Base-by-base conservation (phyloP, 1,139 yeast species). In the Sugiyamaella japonica region DNA sequence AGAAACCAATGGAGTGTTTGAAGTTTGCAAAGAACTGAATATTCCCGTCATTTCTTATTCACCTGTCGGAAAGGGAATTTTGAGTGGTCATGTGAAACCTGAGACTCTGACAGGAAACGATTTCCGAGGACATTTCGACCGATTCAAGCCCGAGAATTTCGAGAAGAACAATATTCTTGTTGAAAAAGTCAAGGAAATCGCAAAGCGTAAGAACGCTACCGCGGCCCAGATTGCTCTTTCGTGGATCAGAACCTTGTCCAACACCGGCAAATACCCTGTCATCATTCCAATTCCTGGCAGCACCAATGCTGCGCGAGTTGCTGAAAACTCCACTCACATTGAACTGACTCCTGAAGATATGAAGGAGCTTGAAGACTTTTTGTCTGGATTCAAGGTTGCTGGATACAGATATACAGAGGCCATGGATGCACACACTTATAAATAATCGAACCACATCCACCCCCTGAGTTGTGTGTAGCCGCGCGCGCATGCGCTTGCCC, bases 271-370 rank as follows among this genome's bases (percentile, higher is more conserved):
- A 65, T 80, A 78, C 57, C 81, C 89, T 13, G 76, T 74, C 54
- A 76, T 88, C 49, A 70, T 89, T 44, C 95, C 96, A 42, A 86
- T 89, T 66, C 96, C 96, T 23, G 85, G 90, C 53, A 83, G 88
- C 8, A 78, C 89, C 6, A 79, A 83, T 25, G 72, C 73, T 8
- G 76, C 70, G 13, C 82, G 87, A 66, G 81, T 85, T 29, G 75
- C 76, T 50, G 85, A 81, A 65, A 88, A 87, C 70, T 75, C 79
- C 60, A 73, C 77, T 7, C 58, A 73, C 20, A 69, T 82, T 42
- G 69, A 70, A 12, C 73, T 88, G 57, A 66, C 82, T 9, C 80
- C 76, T 32, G 78, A 66, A 0, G 89, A 85, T 59, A 76, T 85
- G 63, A 69, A 70, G 0, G 78, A 67, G 54, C 57, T 73, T 38